Evolutionary conservation across 495 filamentous ascomycete genomes (phyloP), one percentile per base, ranked within the genome.

Genomic region (Talaromyces liani): DNA sequence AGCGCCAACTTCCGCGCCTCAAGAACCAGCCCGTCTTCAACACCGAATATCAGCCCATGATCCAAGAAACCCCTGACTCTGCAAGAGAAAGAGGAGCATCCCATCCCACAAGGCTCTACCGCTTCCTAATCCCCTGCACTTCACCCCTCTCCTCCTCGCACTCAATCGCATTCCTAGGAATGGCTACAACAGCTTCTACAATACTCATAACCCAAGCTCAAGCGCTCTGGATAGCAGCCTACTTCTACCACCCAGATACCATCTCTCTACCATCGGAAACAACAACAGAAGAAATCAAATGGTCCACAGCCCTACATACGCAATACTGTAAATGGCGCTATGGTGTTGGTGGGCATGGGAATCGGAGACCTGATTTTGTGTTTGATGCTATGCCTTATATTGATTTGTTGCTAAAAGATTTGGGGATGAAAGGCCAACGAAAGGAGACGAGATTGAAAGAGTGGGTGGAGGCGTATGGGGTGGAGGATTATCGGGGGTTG

Each of bases 331-430:
- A 82, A 64, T 89, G 85, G 84, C 76, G 90, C 8, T 88, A 87
- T 66, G 86, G 87, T 0, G 80, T 77, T 2, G 89, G 88, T 2
- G 85, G 82, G 61, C 24, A 61, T 18, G 89, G 88, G 0, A 72
- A 72, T 22, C 79, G 83, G 63, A 85, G 84, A 63, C 87, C 88
- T 0, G 89, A 91, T 67, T 84, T 91, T 63, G 85, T 89, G 57
- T 92, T 91, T 68, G 90, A 94, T 71, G 82, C 80, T 2, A 65
- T 92, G 51, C 87, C 91, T n/a, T 95, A 93, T 68, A 70, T 92
- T 3, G 91, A 93, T 73, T 65, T 91, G 65, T 65, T 93, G 73
- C 68, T 91, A 60, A 68, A 73, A 1, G 90, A 93, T 68, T 63
- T 94, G 58, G 89, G 89, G 12, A 68, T 88, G 29, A 49, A 69